Evolutionary conservation across 306 rosid species (phyloP), one percentile per base, ranked within the genome.

Genomic region (Crotalaria pallida): DNA sequence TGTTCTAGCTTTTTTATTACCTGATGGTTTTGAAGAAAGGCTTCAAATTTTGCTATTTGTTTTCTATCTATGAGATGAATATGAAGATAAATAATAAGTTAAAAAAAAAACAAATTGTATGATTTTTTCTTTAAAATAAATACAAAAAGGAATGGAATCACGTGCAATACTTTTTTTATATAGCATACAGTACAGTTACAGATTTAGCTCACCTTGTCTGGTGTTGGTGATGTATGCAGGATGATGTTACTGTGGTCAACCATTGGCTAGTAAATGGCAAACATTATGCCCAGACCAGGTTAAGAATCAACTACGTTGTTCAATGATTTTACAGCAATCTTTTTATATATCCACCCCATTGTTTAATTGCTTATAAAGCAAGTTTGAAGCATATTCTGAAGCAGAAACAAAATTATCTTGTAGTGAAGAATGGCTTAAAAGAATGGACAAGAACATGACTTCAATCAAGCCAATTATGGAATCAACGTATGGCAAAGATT

Each of bases 391-490:
- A 0, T 36, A 53, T 45, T 31, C 58, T 71, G 51, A 51, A 58
- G 48, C 26, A 13, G 10, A 66, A 56, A 69, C 15, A 7, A 77
- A 71, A 60, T 26, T 23, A 10, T 68, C 5, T 74, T 79, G 81
- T 92, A 94, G 97, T 77, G 98, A 94, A 78, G 98, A 94, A 77
- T 94, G 98, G 97, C 96, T 87, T 9, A 94, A 88, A 70, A 90
- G 97, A 81, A 87, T 94, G 96, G 95, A 94, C 79, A 7, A 76
- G 68, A 85, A 69, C 34, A 24, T 29, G 72, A 40, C 57, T 47
- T 38, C 79, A 43, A 81, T 91, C 75, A 87, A 83, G 83, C 92
- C 96, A 45, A 85, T 88, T 9, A 94, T 94, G 95, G 89, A 86
- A 68, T 80, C 96, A 43, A 94, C 90, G 27, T 94, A 93, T 17